Base-by-base conservation (phyloP, 163 green algal genomes). In the Chloroidium sp. region DNA sequence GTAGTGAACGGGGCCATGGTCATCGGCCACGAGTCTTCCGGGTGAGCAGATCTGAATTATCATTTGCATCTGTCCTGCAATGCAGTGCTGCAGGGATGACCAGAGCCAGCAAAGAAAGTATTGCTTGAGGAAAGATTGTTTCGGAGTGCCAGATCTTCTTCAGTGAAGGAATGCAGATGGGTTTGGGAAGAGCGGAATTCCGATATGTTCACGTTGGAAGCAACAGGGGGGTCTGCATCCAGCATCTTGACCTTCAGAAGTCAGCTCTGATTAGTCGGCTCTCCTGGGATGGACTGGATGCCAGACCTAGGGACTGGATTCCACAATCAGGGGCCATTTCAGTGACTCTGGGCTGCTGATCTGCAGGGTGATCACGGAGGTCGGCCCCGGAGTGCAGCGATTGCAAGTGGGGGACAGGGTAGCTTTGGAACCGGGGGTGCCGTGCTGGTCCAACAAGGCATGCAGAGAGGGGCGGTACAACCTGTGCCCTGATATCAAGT, bases 401-500 rank as follows among this genome's bases (percentile, higher is more conserved):
- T 72, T 89, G 59, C 74, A 79, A 14, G 77, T 84, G 0, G 90
- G 90, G 8, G 90, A 94, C 78, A 69, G 77, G 2, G 88, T 94
- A 12, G 90, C 90, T 0, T 68, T 94, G 62, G 90, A 94, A 81
- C 90, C 90, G 4, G 90, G 90, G 0, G 76, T 92, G 1, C 87
- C 88, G 59, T 93, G 90, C 84, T 88, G 85, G 81, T 72, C 72
- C 60, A 89, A 90, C 81, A 81, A 75, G 1, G 59, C 72, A 3
- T 86, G 81, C 82, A 84, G 85, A 81, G 77, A 85, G 61, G 89
- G 89, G 12, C 82, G 87, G 1, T 94, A 94, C 86, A 94, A 94
- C 80, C 78, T 94, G 61, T 89, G 87, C 62, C 86, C 86, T n/a
- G 85, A 88, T 78, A 92, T 94, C 79, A 79, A 84, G 57, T 94